phyloP scores from a whole-genome alignment of 768 basidiomycete genomes.

The Leccinum subtestaceum region DNA sequence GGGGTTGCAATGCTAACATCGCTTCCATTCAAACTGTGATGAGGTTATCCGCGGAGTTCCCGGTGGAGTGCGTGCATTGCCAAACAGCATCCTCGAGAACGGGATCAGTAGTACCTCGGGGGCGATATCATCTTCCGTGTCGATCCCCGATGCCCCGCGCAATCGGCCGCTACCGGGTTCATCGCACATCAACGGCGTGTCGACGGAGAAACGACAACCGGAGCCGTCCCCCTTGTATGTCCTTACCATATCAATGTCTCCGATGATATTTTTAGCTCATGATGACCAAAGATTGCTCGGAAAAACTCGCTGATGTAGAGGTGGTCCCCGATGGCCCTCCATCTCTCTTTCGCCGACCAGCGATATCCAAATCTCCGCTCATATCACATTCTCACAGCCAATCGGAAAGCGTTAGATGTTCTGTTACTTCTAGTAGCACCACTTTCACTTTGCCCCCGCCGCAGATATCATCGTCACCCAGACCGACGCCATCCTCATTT shows the following conservation, averaged over 20 bases:
- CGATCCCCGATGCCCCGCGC: slow-evolving; percentile 15
- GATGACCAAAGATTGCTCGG: slow-evolving; percentile 15
- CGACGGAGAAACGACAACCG: slow-evolving; percentile 15
- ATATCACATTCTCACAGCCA: slow-evolving; percentile 47
- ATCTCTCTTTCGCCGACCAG: slow-evolving; percentile 37
- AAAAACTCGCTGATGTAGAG: slow-evolving; percentile 13
- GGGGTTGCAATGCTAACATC: slow-evolving; percentile 25
- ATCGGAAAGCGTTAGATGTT: slow-evolving; percentile 46
- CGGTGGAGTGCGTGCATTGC: slow-evolving; percentile 13
- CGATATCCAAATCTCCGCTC: slow-evolving; percentile 42
- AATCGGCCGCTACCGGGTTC: slow-evolving; percentile 9
- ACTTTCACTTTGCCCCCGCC: slow-evolving; percentile 8
- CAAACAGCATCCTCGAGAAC: slow-evolving; percentile 24
- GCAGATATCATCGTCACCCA: slow-evolving; percentile 37
- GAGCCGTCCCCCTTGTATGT: slow-evolving; percentile 27
- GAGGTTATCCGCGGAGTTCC: slow-evolving; percentile 30
- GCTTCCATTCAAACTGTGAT: slow-evolving; percentile 14
- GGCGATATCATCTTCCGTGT: slow-evolving; percentile 21
- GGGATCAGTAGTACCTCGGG: slow-evolving; percentile 28
- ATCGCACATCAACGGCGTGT: slow-evolving; percentile 17
- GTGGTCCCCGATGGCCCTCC: slow-evolving; percentile 13
- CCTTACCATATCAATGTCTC: not conserved
- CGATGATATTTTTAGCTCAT: slow-evolving; percentile 9
- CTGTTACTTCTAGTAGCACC: slow-evolving; percentile 8
- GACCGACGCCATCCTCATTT: slow-evolving; percentile 34